Base-by-base conservation (phyloP, 108 stramenopile genomes). In the Fragilariopsis cylindrus region DNA sequence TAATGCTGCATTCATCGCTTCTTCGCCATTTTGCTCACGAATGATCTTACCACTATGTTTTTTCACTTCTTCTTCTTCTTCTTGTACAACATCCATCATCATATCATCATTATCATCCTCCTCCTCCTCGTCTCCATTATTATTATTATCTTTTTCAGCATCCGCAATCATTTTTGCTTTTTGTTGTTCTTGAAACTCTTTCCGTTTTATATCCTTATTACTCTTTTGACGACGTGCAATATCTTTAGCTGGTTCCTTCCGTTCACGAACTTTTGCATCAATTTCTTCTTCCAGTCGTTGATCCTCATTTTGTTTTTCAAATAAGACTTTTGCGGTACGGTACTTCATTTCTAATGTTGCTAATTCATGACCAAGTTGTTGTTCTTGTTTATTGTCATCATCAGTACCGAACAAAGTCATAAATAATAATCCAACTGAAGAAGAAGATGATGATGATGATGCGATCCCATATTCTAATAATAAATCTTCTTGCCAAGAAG, bases 141-240 rank as follows among this genome's bases (percentile, higher is more conserved):
- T n/a, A 16, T 54, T 42, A 3, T 70, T 53, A 0, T 65, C 52
- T 58, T 65, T 45, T 72, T 78, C 71, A 39, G 63, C 71, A 8
- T 39, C 63, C 13, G 55, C 74, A 43, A 77, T 66, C 42, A 75
- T 69, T 21, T 46, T 55, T 43, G 68, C 79, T 3, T 66, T 71
- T 48, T 19, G 65, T 58, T 74, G n/a, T 48, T 71, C 71, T 3
- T 77, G 46, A 41, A 57, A 30, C 11, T 58, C 46, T 53, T 70
- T 49, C 46, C 48, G 55, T 60, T 60, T 65, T 47, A 48, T 46
- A 11, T 53, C 75, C 67, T 74, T 68, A 15, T 57, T 49, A 7
- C 76, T 73, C 60, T 90, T 86, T 69, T 88, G 90, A 43, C 92
- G 70, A 18, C 84, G 57, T 3, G 90, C 92, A 79, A 93, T 93